Evolutionary conservation across 805 yeast genomes (phyloP), one percentile per base, ranked within the genome.

Genomic region (Kuraishia piskuri): DNA sequence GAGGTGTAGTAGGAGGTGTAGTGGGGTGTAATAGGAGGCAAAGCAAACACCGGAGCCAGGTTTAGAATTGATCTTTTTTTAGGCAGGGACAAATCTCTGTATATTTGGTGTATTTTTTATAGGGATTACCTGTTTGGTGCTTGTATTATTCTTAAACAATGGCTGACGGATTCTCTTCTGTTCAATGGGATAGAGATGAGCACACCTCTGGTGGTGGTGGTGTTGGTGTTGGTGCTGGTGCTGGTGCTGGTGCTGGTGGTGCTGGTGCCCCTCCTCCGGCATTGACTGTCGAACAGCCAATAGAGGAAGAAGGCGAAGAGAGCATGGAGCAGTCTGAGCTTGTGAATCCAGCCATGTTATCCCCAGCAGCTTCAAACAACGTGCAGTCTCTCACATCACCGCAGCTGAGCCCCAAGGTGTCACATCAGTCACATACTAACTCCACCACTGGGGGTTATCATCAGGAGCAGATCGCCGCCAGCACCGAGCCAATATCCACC

Each of bases 151-250:
- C 19, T 3, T 45, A 3, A 20, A 20, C 12, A 8, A 55, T 55
- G 58, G 47, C 49, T 52, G 79, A 75, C 57, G 76, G 74, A 56
- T 76, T 76, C 59, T 73, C 78, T 5, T 76, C 80, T 21, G 71
- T 76, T 49, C 77, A 71, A 55, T 75, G 76, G 77, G 80, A 76
- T 61, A 66, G 76, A 54, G 76, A 65, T 37, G 78, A 71, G 40
- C 17, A 25, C 31, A 25, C 31, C 31, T 25, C 40, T 8, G 45
- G 20, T 31, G 22, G 21, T 49, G 50, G 57, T 40, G 54, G 50
- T n/a, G 46, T 55, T 31, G 4, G 45, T 31, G 22, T 22, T 49
- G 50, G 57, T 40, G 54, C 51, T n/a, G 46, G 55, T 31, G 4
- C 17, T 49, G 50, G 57, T 40, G 54, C 51, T n/a, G 46, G 55